Base-by-base conservation (phyloP, 1,284 basidiomycete genomes). In the Malassezia globosa region DNA sequence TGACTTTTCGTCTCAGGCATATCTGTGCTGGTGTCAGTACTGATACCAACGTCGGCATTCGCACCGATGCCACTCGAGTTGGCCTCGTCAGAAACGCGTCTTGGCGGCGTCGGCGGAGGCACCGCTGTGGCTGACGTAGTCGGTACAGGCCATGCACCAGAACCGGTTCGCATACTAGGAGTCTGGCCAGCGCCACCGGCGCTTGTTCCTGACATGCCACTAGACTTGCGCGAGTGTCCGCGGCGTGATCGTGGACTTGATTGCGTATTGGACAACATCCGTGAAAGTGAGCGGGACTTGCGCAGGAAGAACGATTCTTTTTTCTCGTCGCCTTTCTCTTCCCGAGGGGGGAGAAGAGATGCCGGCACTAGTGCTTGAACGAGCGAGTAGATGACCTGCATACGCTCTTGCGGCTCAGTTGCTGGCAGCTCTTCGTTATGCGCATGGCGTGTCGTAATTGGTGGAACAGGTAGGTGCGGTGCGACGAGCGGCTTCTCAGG, bases 261-360 rank as follows among this genome's bases (percentile, higher is more conserved):
- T 29, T 25, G 42, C n/a, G n/a, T n/a, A n/a, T n/a, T n/a, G 5
- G 48, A 19, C 13, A 45, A 40, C 22, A 51, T 39, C 7, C 37
- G 31, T 16, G 48, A 38, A n/a, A 51, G 18, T 7, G 48, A 51
- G 31, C 38, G 36, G 7, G 26, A 18, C 34, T 51, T 51, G 25
- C 18, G 48, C 13, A 51, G 42, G 24, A 27, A 21, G 2, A 11
- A 8, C 18, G 39, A 14, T 13, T 29, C 39, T 4, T 3, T n/a
- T 26, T n/a, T 24, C 10, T 24, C 39, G 10, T 16, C 10, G 16
- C 13, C 7, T 26, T n/a, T 16, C 4, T 24, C 14, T 7, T 26
- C 24, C n/a, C n/a, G n/a, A n/a, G 24, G 34, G 29, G 42, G 42
- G 26, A 45, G 26, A 14, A 40, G 37, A 7, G 45, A 8, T 16